Evolutionary conservation across 441 rosid species (phyloP).

Genomic region (Geranium incanum): DNA sequence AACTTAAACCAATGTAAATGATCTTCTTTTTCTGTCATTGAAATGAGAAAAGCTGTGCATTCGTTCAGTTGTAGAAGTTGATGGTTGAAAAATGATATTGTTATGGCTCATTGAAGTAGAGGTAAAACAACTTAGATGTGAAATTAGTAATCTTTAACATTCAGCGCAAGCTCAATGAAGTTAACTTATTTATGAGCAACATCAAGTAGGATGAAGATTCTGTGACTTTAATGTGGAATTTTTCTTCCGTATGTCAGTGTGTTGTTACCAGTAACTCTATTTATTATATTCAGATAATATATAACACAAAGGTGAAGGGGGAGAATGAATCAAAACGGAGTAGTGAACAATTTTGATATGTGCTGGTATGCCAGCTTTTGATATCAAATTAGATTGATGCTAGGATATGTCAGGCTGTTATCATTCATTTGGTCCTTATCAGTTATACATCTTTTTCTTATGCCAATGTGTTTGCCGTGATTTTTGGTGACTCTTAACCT

Average conservation of each 20-base stretch:
- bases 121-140: not conserved
- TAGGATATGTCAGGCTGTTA: not conserved
- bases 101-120: not conserved
- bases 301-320: not conserved
- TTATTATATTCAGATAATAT: not conserved
- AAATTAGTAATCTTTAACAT: not conserved
- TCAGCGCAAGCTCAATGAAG: not conserved
- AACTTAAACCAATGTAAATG: not conserved
- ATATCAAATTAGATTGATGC: not conserved
- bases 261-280: slow-evolving; percentile 1
- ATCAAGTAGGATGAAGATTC: slow-evolving; percentile 2
- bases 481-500: not conserved
- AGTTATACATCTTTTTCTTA: not conserved
- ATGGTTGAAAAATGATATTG: slow-evolving; percentile 1
- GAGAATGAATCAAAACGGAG: not conserved
- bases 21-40: not conserved
- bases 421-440: not conserved
- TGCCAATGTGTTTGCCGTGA: slow-evolving; percentile 1
- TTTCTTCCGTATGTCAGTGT: not conserved
- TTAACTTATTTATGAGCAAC: not conserved
- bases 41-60: not conserved
- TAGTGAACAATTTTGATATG: not conserved
- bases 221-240: not conserved
- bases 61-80: not conserved
- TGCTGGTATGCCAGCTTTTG: not conserved